phyloP scores from a whole-genome alignment of 1,284 basidiomycete species.

The Trichosporon ovoides region DNA sequence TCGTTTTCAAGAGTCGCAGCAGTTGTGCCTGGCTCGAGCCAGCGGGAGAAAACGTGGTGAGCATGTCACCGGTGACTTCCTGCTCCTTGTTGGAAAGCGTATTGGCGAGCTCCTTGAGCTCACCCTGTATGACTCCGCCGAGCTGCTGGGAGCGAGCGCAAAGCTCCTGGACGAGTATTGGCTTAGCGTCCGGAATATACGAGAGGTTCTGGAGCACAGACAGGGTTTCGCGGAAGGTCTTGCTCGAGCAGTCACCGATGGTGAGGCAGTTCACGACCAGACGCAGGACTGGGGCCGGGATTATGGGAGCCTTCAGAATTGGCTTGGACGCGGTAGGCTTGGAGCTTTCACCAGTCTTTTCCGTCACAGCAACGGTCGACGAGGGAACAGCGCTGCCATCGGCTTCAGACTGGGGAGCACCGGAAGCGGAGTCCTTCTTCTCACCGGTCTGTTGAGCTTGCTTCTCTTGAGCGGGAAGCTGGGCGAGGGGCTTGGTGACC shows the following conservation, averaged over 20 bases:
- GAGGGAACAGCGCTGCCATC: constrained; percentile 3
- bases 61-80: constrained; percentile 55
- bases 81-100: constrained; percentile 59
- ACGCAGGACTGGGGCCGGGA: constrained; percentile 72
- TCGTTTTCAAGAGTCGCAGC: constrained; percentile 84
- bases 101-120: constrained; percentile 67
- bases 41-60: constrained; percentile 82
- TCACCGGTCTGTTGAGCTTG: constrained; percentile 8
- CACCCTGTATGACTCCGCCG: constrained; percentile 64
- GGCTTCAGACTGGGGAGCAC: not conserved
- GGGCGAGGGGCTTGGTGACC: constrained; percentile 71
- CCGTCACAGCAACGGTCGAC: constrained; percentile 1
- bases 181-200: constrained; percentile 75
- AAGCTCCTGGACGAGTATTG: constrained; percentile 80
- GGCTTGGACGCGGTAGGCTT: not conserved
- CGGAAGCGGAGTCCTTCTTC: constrained; percentile 6
- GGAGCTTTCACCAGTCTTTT: constrained; percentile 1
- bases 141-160: constrained; percentile 77
- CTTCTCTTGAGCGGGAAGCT: constrained; percentile 10
- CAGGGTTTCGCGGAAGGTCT: constrained; percentile 86
- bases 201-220: constrained; percentile 84
- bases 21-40: constrained; percentile 90
- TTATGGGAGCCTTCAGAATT: constrained; percentile 58
- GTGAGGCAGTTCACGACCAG: constrained; percentile 91
- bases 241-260: constrained; percentile 86